Base-by-base conservation (phyloP, 257 asterid species). In the Solanum corneliomulleri region DNA sequence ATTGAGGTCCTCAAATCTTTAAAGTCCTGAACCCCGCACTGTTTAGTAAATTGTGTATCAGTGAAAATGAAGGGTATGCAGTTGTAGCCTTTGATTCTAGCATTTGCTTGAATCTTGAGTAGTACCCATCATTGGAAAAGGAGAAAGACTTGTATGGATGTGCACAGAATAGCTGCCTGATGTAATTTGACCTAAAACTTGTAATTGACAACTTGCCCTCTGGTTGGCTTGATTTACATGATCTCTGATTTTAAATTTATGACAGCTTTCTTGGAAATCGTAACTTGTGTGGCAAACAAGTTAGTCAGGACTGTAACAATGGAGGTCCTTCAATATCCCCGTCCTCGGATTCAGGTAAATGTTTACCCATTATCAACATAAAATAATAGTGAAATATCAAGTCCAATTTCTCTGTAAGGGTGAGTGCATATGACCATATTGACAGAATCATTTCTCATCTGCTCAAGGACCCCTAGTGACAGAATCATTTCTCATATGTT, bases 211-310 rank as follows among this genome's bases (percentile, higher is more conserved):
- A 49, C 44, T 29, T 49, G 8, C 14, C 70, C 70, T 49, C 4
- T 11, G 85, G 2, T 81, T 81, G 85, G 45, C 85, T 49, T 49
- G 31, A 52, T 49, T 49, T 49, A 49, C 45, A 49, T 81, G 64
- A 80, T 87, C 87, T 81, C 70, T 81, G 70, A 81, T 81, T 86
- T 90, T 85, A 33, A 35, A 45, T 88, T 86, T 89, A 82, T 86
- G 85, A 92, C 91, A 97, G 99, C 44, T 97, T 94, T 91, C 89
- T 94, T 83, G 99, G 99, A 66, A 97, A 97, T 87, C 98, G 97
- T 83, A 97, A 91, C 72, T 90, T 97, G 92, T 97, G 99, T 89
- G 99, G 99, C 76, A 87, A 88, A 92, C 99, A 97, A 93, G 88
- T 89, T 42, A 75, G 87, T 74, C 90, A 88, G 82, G 77, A 87